Evolutionary conservation across 768 basidiomycete genomes (phyloP), one percentile per base, ranked within the genome.

Genomic region (Xanthoconium stramineum): DNA sequence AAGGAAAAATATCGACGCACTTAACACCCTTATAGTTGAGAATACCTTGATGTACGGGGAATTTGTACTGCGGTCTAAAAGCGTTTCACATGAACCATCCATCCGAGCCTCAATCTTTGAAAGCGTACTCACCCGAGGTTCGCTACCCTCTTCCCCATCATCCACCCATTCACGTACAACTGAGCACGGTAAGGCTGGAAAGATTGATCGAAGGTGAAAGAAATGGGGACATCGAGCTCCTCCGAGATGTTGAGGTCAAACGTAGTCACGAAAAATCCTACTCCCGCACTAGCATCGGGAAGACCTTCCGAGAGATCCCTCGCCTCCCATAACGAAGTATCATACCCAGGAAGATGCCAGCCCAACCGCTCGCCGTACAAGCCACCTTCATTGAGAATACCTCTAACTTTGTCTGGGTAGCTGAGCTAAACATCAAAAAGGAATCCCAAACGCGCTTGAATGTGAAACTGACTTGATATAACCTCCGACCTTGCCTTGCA

Each of bases 131-230:
- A 83, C 88, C 87, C 86, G 2, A 88, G 78, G 63, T 88, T 86
- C 14, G 73, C 83, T n/a, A 87, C 78, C 19, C 84, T 69, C 72
- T 91, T 92, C 10, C 91, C 91, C 82, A 89, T 89, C 82, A 88
- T 86, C 91, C 91, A 94, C 13, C 91, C 91, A 62, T 94, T 92
- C 19, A 93, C 86, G 56, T 89, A 92, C 40, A 93, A 61, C 43
- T 83, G 76, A 4, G 85, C 84, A 15, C 90, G 80, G 63, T 91
- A 92, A 24, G 88, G 79, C 62, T 88, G 84, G 5, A 78, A 78
- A 2, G 78, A 69, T 46, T 84, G 78, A 47, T 84, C 80, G 65
- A 91, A 92, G 1, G 78, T 82, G 65, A 92, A 89, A 14, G 86
- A 87, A 61, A 92, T 72, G 59, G 82, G 81, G 6, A 83, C 79